These are phyloP conservation scores for Rhizopogon sp. DNA, from an alignment of 768 basidiomycete genomes.

Conservation along the genomic window DNA sequence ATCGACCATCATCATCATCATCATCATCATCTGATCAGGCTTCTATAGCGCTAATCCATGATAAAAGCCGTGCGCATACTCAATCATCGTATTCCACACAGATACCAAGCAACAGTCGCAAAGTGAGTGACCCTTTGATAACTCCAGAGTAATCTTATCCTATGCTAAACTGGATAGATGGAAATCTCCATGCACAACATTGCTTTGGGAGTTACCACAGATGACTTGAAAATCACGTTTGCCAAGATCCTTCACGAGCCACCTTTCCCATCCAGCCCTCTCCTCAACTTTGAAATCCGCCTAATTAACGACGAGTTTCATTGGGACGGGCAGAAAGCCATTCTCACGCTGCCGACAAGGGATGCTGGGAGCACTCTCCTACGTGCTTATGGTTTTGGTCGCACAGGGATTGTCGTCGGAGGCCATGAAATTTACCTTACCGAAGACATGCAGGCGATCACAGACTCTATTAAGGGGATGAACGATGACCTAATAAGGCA, in stretches of 20 bases:
- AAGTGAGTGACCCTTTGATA: too few relatives aligned
- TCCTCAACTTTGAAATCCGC: conserved; percentile 28
- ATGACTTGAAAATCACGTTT: conserved; percentile 29
- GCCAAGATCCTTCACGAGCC: conserved; percentile 28
- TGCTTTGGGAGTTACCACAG: conserved; percentile 17
- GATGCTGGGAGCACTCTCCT: conserved; percentile 20
- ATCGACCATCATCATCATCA: too few relatives aligned
- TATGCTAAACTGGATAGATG: too few relatives aligned
- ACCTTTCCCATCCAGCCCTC: conserved; percentile 23
- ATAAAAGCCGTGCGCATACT: background rate
- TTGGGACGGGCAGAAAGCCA: conserved; percentile 21
- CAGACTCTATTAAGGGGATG: conserved; percentile 16
- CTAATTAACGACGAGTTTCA: background rate
- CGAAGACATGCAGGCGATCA: conserved; percentile 13
- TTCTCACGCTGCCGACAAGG: conserved; percentile 25
- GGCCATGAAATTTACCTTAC: conserved; percentile 16
- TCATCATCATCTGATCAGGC: background rate
- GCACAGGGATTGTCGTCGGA: conserved; percentile 20
- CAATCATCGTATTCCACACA: too few relatives aligned
- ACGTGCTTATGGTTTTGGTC: conserved; percentile 12
- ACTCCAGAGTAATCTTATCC: too few relatives aligned
- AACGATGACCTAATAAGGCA: conserved; percentile 22
- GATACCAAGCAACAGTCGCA: too few relatives aligned
- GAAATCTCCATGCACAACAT: conserved; percentile 31
- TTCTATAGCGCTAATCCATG: background rate